Percentiles rank a stretch among this genome's conserved stretches.
Evolutionary conservation across 768 basidiomycete genomes (phyloP).

Genomic region (Neoboletus subvelutipes): DNA sequence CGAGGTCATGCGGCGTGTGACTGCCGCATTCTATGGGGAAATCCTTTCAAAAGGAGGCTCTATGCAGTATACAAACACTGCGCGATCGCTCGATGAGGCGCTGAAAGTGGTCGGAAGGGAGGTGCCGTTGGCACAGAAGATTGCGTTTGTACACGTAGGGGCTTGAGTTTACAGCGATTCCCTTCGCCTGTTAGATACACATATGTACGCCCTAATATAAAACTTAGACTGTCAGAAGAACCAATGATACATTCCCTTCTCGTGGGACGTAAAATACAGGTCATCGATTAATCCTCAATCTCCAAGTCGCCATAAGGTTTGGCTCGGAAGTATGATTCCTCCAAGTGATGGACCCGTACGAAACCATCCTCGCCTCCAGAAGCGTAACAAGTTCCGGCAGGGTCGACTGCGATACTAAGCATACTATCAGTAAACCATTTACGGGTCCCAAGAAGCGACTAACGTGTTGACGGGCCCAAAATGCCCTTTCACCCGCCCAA

Average conservation of each 20-base stretch:
- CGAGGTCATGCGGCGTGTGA: conserved; percentile 22
- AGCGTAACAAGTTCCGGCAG: conserved; percentile 82
- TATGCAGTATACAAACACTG: conserved; percentile 17
- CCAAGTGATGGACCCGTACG: conserved; percentile 88
- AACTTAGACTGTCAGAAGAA: neutral
- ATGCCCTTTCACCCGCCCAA: conserved; percentile 95
- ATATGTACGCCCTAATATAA: neutral
- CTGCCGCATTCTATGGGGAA: conserved; percentile 24
- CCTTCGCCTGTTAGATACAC: neutral
- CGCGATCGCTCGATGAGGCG: conserved; percentile 19
- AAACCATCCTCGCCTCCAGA: conserved; percentile 98
- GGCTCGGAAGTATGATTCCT: conserved; percentile 90
- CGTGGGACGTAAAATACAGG: conserved; percentile 8
- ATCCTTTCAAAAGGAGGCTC: conserved; percentile 10
- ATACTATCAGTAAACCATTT: conserved; percentile 4
- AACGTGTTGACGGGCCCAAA: conserved; percentile 97
- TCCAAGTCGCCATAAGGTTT: conserved; percentile 92
- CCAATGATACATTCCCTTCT: conserved; percentile 9
- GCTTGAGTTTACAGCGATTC: conserved; percentile 10
- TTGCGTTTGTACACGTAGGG: conserved; percentile 31
- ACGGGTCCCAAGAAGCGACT: conserved; percentile 33
- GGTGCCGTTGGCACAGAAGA: conserved; percentile 24
- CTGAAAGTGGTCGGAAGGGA: conserved; percentile 11
- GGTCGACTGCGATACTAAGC: conserved; percentile 86
- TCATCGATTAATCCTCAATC: conserved; percentile 50